phyloP scores from a whole-genome alignment of 352 stramenopile genomes.

The Pythium grandisporangium region DNA sequence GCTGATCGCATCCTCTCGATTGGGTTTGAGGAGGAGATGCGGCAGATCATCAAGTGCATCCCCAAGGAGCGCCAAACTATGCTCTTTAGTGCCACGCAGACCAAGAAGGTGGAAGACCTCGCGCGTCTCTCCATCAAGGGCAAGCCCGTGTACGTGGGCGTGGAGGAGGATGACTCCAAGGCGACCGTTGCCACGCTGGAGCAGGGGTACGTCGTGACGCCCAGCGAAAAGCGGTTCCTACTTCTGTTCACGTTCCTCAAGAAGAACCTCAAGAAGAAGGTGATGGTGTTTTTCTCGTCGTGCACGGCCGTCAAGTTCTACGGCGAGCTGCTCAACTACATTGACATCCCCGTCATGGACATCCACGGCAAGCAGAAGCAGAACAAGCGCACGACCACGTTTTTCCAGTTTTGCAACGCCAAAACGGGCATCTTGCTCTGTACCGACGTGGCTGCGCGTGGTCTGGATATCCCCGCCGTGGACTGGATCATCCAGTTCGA shows the following conservation, averaged over 20 bases:
- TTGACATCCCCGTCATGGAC: slow-evolving; percentile 97
- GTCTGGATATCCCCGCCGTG: slow-evolving; percentile 95
- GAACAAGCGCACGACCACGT: slow-evolving; percentile 98
- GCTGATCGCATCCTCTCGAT: slow-evolving; percentile 98
- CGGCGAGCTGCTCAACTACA: slow-evolving; percentile 98
- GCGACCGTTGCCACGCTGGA: slow-evolving; percentile 93
- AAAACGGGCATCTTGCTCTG: slow-evolving; percentile 96
- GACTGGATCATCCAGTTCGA: slow-evolving; percentile 99
- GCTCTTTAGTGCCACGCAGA: slow-evolving; percentile 98
- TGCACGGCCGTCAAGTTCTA: slow-evolving; percentile 98
- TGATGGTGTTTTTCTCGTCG: slow-evolving; percentile 93
- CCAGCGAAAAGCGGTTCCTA: slow-evolving; percentile 97
- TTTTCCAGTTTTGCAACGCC: slow-evolving; percentile 98
- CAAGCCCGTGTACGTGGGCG: slow-evolving; percentile 96
- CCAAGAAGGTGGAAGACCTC: slow-evolving; percentile 97
- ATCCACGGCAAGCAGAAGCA: slow-evolving; percentile 99
- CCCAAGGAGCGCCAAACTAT: slow-evolving; percentile 98
- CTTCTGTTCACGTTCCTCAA: slow-evolving; percentile 99
- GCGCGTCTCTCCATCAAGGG: slow-evolving; percentile 90
- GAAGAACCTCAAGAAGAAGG: slow-evolving; percentile 99
- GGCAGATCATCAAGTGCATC: slow-evolving; percentile 97
- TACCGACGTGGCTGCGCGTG: slow-evolving; percentile 97
- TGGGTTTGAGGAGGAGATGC: slow-evolving; percentile 99
- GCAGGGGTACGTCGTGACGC: slow-evolving; percentile 98
- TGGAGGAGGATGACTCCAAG: slow-evolving; percentile 88